Conservation (phyloP, 345 rosid species). For the Citrus sp. region DNA sequence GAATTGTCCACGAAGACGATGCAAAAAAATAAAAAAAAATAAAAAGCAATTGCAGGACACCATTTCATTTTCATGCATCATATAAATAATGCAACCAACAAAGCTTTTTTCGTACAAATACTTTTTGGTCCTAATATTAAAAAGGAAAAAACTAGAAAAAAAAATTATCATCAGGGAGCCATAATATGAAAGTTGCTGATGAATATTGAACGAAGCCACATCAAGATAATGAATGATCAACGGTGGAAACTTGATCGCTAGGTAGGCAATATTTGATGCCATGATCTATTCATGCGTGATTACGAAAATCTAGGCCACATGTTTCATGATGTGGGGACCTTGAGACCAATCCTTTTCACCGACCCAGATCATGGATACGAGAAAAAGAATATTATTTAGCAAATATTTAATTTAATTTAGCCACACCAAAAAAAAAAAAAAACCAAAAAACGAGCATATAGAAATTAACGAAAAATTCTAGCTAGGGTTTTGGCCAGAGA, state of each 20-base stretch:
- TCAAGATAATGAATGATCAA: not conserved
- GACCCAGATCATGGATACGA: not conserved
- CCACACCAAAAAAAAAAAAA: not conserved
- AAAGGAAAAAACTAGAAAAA: not conserved
- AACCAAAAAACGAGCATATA: not conserved
- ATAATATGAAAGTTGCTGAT: not conserved
- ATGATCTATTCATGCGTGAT: not conserved
- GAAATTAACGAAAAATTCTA: not conserved
- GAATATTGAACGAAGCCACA: not conserved
- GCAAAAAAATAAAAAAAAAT: not conserved
- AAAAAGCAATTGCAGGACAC: constrained; percentile 5
- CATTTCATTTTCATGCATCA: not conserved
- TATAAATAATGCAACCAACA: constrained; percentile 6
- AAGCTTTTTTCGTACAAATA: not conserved
- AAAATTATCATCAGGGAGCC: not conserved
- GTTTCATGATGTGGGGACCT: constrained; percentile 26
- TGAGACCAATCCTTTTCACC: constrained; percentile 24
- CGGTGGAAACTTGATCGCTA: not conserved
- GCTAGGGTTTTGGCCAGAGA: constrained; percentile 5
- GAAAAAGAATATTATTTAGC: not conserved
- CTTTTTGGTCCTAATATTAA: not conserved
- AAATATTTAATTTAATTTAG: not conserved
- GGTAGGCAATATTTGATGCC: not conserved
- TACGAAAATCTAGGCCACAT: constrained; percentile 20
- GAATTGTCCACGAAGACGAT: not conserved